Base-by-base conservation (phyloP, 352 stramenopile species). In the Globisporangium barbulae region DNA sequence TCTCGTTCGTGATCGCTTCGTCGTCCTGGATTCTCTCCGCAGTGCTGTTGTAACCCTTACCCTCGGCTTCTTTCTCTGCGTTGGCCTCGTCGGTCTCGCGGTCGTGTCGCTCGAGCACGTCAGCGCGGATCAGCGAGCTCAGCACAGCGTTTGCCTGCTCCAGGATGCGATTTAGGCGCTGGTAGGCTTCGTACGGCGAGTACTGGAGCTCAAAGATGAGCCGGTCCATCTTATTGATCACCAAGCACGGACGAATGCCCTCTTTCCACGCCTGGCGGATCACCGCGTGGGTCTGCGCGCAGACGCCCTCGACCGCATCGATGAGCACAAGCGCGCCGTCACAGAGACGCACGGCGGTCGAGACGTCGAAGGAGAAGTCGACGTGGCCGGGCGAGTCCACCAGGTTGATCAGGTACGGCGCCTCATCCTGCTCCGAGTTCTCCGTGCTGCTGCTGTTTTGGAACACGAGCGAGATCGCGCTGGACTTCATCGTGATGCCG, bases 141-240 rank as follows among this genome's bases (percentile, higher is more conserved):
- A 96, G 75, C 33, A 91, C 76, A 6, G 85, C 89, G 67, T 94
- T 94, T 13, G 84, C 85, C 53, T 94, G 93, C 70, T 98, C 94
- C 50, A 98, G 69, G 49, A 98, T 93, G 17, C 87, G 88, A 67
- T 94, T 87, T 25, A 99, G 85, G 59, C 94, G 80, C 55, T 98
- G 79, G 80, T 98, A 98, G 7, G 94, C 92, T 65, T 99, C 96
- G 22, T 78, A 79, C 2, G 90, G 78, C 41, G 88, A 94, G 48
- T 98, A 88, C 59, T 97, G 90, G 30, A 98, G 74, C 73, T 98
- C 93, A 17, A 91, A 90, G 71, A 97, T 96, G 31, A 99, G 75
- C 12, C 97, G 85, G 75, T 99, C 97, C 61, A 99, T 89, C 74
- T 99, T 99, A 74, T 99, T 99, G 64, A 99, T 89, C 19, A 99